Conservation (phyloP, 352 stramenopile genomes). For the Phytophthora melonis region DNA sequence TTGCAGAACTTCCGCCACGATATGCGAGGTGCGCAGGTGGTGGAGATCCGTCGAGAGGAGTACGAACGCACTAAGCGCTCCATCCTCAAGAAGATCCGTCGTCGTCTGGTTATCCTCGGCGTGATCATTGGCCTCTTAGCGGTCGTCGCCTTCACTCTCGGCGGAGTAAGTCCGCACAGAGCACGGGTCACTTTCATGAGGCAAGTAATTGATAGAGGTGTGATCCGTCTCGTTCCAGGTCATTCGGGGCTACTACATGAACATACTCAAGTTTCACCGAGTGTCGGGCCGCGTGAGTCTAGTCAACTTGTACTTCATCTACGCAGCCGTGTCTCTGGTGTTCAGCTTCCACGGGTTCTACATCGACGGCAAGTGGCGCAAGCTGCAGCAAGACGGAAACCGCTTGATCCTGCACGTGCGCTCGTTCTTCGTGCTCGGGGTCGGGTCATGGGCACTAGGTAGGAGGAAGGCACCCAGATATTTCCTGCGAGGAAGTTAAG, state of each 20-base stretch:
- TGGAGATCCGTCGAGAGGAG: slow-evolving; percentile 78
- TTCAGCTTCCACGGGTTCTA: slow-evolving; percentile 80
- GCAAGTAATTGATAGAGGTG: neutral
- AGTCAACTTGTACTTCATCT: slow-evolving; percentile 75
- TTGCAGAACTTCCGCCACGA: slow-evolving; percentile 76
- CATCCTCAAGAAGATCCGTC: slow-evolving; percentile 80
- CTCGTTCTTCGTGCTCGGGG: slow-evolving; percentile 65
- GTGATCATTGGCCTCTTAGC: slow-evolving; percentile 62
- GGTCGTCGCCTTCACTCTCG: slow-evolving; percentile 57
- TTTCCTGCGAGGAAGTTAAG: neutral
- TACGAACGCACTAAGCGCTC: slow-evolving; percentile 77
- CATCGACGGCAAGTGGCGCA: slow-evolving; percentile 67
- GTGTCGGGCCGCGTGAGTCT: slow-evolving; percentile 45
- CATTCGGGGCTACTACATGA: slow-evolving; percentile 54
- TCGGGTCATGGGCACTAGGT: slow-evolving; percentile 61
- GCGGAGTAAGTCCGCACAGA: slow-evolving; percentile 44
- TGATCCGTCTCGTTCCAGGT: slow-evolving; percentile 37
- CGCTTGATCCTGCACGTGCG: slow-evolving; percentile 76
- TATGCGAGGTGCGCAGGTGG: slow-evolving; percentile 62
- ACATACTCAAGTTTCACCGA: slow-evolving; percentile 59
- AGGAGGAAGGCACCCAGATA: neutral
- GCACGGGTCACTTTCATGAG: neutral
- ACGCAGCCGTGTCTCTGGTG: slow-evolving; percentile 49
- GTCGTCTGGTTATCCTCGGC: slow-evolving; percentile 64
- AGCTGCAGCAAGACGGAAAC: slow-evolving; percentile 69